These are phyloP conservation scores for Hordeum marinum DNA, from an alignment of 176 grass and related monocot species.

Conservation along the genomic window DNA sequence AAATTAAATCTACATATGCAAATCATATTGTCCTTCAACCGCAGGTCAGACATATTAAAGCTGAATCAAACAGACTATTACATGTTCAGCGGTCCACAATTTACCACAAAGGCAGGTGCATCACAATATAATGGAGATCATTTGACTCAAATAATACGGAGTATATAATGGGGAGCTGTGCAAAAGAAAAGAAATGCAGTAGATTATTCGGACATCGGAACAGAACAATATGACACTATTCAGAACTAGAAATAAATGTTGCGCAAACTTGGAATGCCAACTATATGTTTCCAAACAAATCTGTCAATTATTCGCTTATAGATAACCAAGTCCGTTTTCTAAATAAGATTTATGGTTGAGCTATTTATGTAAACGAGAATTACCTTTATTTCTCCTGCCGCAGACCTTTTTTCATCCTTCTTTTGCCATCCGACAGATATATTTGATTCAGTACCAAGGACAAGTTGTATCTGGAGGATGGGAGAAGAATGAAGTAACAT, in stretches of 20 bases:
- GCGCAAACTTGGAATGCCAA: neutral
- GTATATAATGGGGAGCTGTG: neutral
- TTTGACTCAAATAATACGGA: neutral
- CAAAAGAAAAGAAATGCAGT: neutral
- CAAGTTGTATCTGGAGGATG: constrained; percentile 83
- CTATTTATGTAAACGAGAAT: neutral
- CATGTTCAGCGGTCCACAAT: neutral
- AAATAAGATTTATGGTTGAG: neutral
- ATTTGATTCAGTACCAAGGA: constrained; percentile 76
- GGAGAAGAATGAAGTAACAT: constrained; percentile 26
- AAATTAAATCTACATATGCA: neutral
- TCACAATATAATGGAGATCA: neutral
- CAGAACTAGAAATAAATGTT: constrained; percentile 11
- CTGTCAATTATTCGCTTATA: neutral
- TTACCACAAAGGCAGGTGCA: constrained; percentile 2
- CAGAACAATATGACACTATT: neutral
- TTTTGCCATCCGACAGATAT: constrained; percentile 94
- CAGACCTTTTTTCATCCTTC: constrained; percentile 84
- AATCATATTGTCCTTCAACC: neutral
- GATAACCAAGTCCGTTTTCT: neutral
- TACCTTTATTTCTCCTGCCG: constrained; percentile 93
- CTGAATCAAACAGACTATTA: neutral
- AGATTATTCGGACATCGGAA: constrained; percentile 1
- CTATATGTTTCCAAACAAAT: neutral
- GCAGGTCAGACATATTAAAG: neutral